Percentiles rank a stretch among this genome's conserved stretches.
These are phyloP conservation scores for Zygosaccharomyces pseudobailii DNA, from an alignment of 1,139 yeast species.

Conservation along the genomic window DNA sequence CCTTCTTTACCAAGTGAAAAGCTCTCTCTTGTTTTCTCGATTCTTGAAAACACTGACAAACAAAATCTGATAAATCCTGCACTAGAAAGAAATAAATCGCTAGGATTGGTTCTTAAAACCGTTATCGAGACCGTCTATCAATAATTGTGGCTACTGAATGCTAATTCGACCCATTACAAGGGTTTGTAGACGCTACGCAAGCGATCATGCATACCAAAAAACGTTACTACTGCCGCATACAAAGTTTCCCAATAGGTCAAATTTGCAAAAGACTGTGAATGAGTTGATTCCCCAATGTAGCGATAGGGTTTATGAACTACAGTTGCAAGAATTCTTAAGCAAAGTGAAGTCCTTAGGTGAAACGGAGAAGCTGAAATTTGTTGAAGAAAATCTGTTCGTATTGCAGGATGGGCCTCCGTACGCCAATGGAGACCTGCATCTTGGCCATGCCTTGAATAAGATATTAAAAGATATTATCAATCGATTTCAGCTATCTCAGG, in stretches of 20 bases:
- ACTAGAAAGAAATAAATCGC: neutral
- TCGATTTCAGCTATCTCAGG: constrained; percentile 60
- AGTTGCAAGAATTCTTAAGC: constrained; percentile 26
- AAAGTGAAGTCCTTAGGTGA: constrained; percentile 12
- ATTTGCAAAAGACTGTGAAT: constrained; percentile 31
- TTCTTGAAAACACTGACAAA: neutral
- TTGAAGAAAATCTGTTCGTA: constrained; percentile 45
- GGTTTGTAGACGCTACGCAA: constrained; percentile 6
- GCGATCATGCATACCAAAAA: constrained; percentile 40
- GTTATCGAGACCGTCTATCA: neutral
- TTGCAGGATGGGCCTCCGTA: constrained; percentile 98
- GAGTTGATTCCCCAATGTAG: constrained; percentile 37
- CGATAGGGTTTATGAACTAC: constrained; percentile 35
- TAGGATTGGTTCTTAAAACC: neutral
- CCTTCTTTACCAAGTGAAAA: neutral
- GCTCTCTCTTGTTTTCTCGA: neutral
- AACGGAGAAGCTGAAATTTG: constrained; percentile 16
- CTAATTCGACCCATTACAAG: constrained; percentile 2
- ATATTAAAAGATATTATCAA: constrained; percentile 80
- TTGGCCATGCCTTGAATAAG: constrained; percentile 93
- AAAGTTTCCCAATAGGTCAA: constrained; percentile 47
- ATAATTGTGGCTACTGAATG: constrained; percentile 1
- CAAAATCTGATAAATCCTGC: neutral
- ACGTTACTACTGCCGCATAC: constrained; percentile 53
- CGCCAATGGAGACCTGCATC: constrained; percentile 89